Evolutionary conservation across 345 rosid species (phyloP).

Genomic region (Eucalyptus marginata): DNA sequence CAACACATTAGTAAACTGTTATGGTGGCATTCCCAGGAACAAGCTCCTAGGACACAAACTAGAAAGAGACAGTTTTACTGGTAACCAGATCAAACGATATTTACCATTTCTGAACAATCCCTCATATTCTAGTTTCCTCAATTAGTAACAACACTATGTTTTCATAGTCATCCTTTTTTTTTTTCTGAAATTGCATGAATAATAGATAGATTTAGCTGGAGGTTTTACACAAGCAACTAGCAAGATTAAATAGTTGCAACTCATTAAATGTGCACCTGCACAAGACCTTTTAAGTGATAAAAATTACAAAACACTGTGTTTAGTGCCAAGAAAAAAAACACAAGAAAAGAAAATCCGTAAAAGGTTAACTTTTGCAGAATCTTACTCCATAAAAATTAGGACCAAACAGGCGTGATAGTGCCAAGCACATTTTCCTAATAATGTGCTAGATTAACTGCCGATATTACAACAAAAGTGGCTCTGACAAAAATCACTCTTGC

Average conservation of each 20-base stretch:
- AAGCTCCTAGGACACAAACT: background rate
- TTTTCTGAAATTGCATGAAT: background rate
- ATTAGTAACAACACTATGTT: background rate
- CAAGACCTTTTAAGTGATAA: background rate
- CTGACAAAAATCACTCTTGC: background rate
- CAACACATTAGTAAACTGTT: background rate
- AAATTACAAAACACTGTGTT: background rate
- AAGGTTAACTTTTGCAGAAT: background rate
- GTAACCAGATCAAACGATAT: background rate
- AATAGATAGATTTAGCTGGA: background rate
- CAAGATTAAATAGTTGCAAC: background rate
- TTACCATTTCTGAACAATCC: background rate
- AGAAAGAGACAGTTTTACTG: background rate
- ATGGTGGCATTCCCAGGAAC: background rate
- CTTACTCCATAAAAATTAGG: background rate
- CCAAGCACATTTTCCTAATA: background rate
- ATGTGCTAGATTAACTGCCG: background rate
- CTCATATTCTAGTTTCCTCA: background rate
- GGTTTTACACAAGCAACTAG: background rate
- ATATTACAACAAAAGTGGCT: background rate
- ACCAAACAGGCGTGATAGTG: background rate
- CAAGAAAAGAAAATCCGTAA: background rate
- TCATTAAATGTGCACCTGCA: background rate
- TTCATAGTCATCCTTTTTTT: background rate
- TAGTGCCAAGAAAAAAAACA: background rate